Evolutionary conservation across 2,329 filamentous ascomycete species (phyloP).

Genomic region (Neopestalotiopsis rosae): DNA sequence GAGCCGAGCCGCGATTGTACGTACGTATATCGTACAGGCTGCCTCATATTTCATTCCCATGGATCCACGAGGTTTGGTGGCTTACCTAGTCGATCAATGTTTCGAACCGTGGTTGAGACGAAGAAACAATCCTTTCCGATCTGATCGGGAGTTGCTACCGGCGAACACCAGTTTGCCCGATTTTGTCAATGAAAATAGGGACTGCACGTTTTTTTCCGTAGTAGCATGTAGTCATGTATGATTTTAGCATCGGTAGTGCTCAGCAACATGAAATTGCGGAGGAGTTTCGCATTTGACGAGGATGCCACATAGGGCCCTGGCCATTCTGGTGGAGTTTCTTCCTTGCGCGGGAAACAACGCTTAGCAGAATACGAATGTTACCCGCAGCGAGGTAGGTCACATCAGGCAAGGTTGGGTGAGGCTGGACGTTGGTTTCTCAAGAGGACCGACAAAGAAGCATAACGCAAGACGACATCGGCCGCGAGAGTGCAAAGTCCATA

Average conservation of each 20-base stretch:
- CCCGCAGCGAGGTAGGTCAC: constrained; percentile 10
- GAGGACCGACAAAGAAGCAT: not conserved
- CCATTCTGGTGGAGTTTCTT: constrained; percentile 6
- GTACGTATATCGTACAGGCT: not conserved
- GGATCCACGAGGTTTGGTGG: constrained; percentile 1
- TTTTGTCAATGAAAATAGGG: not conserved
- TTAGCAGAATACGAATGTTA: constrained; percentile 12
- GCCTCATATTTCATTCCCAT: not conserved
- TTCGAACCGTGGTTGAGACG: constrained; percentile 10
- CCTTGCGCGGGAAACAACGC: constrained; percentile 13
- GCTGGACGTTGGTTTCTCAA: not conserved
- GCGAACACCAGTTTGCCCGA: constrained; percentile 9
- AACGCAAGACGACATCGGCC: not conserved
- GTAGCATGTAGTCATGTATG: not conserved
- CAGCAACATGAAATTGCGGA: constrained; percentile 17
- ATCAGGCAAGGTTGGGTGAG: not conserved
- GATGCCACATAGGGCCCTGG: constrained; percentile 15
- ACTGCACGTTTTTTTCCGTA: not conserved
- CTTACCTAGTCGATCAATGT: constrained; percentile 8
- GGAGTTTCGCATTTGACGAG: constrained; percentile 17
- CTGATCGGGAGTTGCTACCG: constrained; percentile 11
- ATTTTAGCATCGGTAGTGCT: constrained; percentile 1
- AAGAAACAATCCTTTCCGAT: constrained; percentile 15
- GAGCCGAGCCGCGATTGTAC: not conserved
- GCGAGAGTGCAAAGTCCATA: not conserved